Evolutionary conservation across 306 rosid genomes (phyloP).

Genomic region (Citrullus amarus): DNA sequence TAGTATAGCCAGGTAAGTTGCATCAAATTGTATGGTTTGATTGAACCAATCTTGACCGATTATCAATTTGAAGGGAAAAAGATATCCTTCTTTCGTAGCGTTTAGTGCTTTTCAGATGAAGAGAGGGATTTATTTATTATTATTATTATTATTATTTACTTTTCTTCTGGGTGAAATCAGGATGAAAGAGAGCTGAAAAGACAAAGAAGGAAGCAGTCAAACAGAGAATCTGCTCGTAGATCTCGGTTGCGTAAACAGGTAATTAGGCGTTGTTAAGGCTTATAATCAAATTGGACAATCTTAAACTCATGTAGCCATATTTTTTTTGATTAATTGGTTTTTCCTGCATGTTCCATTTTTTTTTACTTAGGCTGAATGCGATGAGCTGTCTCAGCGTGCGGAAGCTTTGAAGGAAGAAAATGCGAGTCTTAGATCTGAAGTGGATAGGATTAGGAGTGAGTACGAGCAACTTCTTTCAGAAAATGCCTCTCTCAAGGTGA

Average conservation of each 20-base stretch:
- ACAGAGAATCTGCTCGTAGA: conserved; percentile 95
- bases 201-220: conserved; percentile 94
- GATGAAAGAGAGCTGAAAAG: conserved; percentile 94
- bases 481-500: conserved; percentile 83
- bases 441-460: conserved; percentile 64
- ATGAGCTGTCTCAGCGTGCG: conserved; percentile 86
- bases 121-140: neutral
- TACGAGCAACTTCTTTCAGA: conserved; percentile 81
- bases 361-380: conserved; percentile 79
- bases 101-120: neutral
- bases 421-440: conserved; percentile 68
- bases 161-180: conserved; percentile 28
- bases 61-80: neutral
- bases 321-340: conserved; percentile 2
- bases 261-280: neutral
- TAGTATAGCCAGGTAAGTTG: neutral
- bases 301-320: conserved; percentile 7
- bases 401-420: conserved; percentile 82
- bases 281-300: conserved; percentile 8
- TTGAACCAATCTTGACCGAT: neutral
- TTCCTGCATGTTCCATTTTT: conserved; percentile 1
- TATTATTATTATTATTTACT: neutral
- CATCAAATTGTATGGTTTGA: neutral
- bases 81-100: neutral
- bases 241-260: conserved; percentile 99